Evolutionary conservation across 257 asterid genomes (phyloP).

Genomic region (Solanum appendiculatum): DNA sequence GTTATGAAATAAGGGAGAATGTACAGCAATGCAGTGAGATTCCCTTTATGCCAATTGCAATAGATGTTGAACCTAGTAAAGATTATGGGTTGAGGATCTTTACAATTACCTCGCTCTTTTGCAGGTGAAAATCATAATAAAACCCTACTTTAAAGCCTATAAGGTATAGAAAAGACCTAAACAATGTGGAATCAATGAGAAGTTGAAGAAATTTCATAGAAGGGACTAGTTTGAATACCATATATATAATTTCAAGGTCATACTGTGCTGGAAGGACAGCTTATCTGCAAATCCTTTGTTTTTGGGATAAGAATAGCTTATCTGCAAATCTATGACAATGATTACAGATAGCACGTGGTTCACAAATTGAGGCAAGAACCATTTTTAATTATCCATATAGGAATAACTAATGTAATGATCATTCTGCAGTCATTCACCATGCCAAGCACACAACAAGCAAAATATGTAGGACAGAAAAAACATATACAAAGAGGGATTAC

Average conservation of each 20-base stretch:
- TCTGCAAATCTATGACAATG: not conserved
- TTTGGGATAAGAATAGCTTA: not conserved
- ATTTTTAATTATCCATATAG: not conserved
- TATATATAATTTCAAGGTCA: not conserved
- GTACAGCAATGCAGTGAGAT: not conserved
- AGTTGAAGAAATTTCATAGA: not conserved
- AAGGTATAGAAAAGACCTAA: not conserved
- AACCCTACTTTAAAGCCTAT: not conserved
- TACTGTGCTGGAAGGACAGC: not conserved
- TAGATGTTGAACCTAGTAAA: not conserved
- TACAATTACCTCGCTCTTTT: not conserved
- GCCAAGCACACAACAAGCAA: not conserved
- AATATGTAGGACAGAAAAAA: not conserved
- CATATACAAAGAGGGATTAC: conserved; percentile 13
- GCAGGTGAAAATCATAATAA: not conserved
- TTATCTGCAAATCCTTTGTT: not conserved
- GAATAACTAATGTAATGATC: not conserved
- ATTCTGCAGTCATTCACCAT: not conserved
- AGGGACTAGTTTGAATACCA: not conserved
- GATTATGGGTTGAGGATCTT: not conserved
- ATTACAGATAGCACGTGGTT: not conserved
- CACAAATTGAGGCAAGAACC: not conserved
- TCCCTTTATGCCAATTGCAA: not conserved
- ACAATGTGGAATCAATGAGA: not conserved
- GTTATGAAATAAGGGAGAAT: not conserved